Conservation (phyloP, 768 basidiomycete species). For the Amanita pseudoporphyria region DNA sequence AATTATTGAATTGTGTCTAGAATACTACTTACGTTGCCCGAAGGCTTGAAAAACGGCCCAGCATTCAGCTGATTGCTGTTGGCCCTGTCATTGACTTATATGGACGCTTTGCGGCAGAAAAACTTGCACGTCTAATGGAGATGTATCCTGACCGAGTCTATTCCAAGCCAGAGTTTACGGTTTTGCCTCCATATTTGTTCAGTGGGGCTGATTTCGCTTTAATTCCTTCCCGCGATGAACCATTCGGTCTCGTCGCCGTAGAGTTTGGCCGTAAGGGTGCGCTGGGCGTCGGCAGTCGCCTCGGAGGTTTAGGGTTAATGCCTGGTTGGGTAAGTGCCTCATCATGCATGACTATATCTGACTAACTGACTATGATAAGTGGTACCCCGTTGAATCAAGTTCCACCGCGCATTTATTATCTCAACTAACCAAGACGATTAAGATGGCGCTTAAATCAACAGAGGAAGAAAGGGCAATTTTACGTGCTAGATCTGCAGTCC, state of each 20-base stretch:
- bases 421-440: slow-evolving; percentile 89
- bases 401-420: slow-evolving; percentile 93
- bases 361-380: slow-evolving; percentile 33
- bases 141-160: slow-evolving; percentile 89
- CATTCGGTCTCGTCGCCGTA: slow-evolving; percentile 92
- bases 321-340: slow-evolving; percentile 76
- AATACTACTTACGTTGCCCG: not conserved
- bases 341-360: not conserved
- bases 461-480: slow-evolving; percentile 88
- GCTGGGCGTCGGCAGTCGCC: slow-evolving; percentile 87
- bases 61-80: slow-evolving; percentile 80
- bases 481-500: slow-evolving; percentile 87
- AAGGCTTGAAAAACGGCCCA: slow-evolving; percentile 78
- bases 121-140: slow-evolving; percentile 88
- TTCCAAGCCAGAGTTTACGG: slow-evolving; percentile 97
- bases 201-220: slow-evolving; percentile 93
- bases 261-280: slow-evolving; percentile 97
- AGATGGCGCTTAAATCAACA: slow-evolving; percentile 84
- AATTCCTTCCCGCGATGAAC: slow-evolving; percentile 94
- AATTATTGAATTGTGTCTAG: not conserved
- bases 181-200: slow-evolving; percentile 87
- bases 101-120: slow-evolving; percentile 92
- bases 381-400: slow-evolving; percentile 95
- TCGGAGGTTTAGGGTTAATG: slow-evolving; percentile 94
- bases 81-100: slow-evolving; percentile 95